phyloP scores from a whole-genome alignment of 2,329 filamentous ascomycete genomes.

The Berkeleyomyces rouxiae region DNA sequence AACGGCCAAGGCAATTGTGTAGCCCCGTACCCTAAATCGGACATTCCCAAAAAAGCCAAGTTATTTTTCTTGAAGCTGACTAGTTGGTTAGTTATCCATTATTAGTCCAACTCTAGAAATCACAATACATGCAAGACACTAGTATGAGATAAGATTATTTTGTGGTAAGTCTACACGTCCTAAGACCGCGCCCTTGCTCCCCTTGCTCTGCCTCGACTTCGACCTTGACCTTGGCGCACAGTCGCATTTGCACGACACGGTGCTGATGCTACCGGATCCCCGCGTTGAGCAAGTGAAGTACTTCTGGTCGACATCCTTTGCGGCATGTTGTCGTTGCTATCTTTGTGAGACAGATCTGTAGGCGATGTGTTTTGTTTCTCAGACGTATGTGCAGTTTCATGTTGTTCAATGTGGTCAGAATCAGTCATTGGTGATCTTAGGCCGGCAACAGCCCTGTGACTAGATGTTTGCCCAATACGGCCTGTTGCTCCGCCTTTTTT shows the following conservation, averaged over 20 bases:
- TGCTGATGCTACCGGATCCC: not conserved
- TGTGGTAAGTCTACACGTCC: no score
- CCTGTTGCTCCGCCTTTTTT: not conserved
- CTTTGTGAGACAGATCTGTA: not conserved
- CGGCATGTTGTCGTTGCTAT: not conserved
- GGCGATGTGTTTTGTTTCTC: not conserved
- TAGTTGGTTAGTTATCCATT: no score
- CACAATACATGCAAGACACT: no score
- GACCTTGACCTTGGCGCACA: not conserved
- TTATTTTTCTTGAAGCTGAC: not conserved
- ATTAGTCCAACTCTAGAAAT: no score
- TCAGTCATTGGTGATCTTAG: not conserved
- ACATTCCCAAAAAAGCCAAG: not conserved
- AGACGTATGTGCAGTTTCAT: no score
- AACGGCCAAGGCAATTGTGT: not conserved
- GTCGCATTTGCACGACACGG: not conserved
- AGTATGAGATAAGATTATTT: no score
- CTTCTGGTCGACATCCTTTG: not conserved
- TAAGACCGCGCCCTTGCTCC: not conserved
- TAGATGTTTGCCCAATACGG: not conserved
- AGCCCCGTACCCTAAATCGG: constrained; percentile 1
- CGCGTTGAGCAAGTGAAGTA: not conserved
- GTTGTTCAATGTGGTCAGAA: not conserved
- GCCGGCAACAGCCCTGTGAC: not conserved
- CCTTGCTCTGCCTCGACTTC: not conserved